These are phyloP conservation scores for Entomortierella beljakovae DNA, from an alignment of 192 early-diverging fungal genomes.

Conservation along the genomic window DNA sequence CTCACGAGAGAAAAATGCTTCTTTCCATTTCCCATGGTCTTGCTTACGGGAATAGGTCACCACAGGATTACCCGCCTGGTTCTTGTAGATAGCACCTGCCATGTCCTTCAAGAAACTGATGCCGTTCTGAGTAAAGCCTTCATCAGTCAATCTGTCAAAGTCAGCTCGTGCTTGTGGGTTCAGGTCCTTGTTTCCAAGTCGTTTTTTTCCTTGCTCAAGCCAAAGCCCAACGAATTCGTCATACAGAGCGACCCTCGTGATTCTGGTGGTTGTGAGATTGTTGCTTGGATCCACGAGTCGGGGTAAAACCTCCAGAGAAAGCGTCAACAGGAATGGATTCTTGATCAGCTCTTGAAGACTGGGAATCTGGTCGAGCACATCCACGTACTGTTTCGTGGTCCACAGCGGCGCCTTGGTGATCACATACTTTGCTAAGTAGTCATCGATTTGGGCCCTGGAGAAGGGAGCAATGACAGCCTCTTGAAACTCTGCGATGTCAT, in stretches of 20 bases:
- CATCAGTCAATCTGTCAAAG: conserved; percentile 15
- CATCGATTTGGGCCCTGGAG: conserved; percentile 11
- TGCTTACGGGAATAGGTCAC: not conserved
- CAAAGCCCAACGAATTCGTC: conserved; percentile 22
- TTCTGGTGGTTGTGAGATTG: conserved; percentile 3
- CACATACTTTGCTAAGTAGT: conserved; percentile 21
- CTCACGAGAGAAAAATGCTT: conserved; percentile 2
- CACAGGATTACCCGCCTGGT: conserved; percentile 27
- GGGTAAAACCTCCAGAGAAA: conserved; percentile 21
- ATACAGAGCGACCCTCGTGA: conserved; percentile 18
- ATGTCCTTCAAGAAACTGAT: conserved; percentile 28
- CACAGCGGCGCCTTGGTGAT: conserved; percentile 19
- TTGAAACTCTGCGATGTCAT: conserved; percentile 3
- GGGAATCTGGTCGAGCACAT: conserved; percentile 21
- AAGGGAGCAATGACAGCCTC: conserved; percentile 36
- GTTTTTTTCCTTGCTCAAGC: conserved; percentile 11
- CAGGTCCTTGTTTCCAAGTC: conserved; percentile 9
- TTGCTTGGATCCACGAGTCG: conserved; percentile 10
- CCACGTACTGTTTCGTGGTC: conserved; percentile 1
- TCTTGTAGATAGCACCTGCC: conserved; percentile 24
- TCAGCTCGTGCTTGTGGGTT: conserved; percentile 2
- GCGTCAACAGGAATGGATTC: conserved; percentile 26
- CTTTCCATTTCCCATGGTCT: conserved; percentile 8
- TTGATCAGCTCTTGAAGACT: conserved; percentile 26
- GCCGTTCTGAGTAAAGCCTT: conserved; percentile 30